Evolutionary conservation across 345 rosid species (phyloP).

Genomic region (Salix dunnii): DNA sequence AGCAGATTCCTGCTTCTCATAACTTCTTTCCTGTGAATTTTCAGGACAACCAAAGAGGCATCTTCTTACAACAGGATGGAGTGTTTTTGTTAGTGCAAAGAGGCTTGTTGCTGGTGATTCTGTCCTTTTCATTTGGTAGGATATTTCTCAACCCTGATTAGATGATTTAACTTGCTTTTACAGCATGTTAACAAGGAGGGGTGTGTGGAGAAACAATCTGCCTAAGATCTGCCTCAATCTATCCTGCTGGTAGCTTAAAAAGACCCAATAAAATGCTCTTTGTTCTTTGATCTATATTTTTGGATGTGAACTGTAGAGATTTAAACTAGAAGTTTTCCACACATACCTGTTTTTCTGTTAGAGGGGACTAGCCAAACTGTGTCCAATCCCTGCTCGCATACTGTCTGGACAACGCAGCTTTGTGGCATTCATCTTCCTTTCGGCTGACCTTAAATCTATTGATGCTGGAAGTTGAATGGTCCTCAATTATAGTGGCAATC

Average conservation of each 20-base stretch:
- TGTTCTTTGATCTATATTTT: not conserved
- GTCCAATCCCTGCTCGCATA: not conserved
- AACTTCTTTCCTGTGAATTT: not conserved
- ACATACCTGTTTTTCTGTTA: not conserved
- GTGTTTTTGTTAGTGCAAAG: conserved; percentile 46
- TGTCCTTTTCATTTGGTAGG: conserved; percentile 36
- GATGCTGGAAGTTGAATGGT: not conserved
- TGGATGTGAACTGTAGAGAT: not conserved
- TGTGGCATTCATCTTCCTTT: not conserved
- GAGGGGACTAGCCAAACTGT: not conserved
- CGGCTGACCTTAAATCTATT: not conserved
- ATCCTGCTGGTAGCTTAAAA: not conserved
- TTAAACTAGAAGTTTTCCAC: not conserved
- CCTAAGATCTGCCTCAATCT: not conserved
- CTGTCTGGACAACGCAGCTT: not conserved
- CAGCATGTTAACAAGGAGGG: not conserved
- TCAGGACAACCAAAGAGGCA: conserved; percentile 60
- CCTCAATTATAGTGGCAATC: not conserved
- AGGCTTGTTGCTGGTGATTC: conserved; percentile 56
- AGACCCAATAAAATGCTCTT: not conserved
- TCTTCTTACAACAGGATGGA: conserved; percentile 33
- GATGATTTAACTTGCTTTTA: not conserved
- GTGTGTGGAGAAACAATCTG: not conserved
- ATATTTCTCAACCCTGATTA: not conserved
- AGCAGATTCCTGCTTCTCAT: not conserved